phyloP scores from a whole-genome alignment of 768 basidiomycete genomes.

The Amanita phalloides region DNA sequence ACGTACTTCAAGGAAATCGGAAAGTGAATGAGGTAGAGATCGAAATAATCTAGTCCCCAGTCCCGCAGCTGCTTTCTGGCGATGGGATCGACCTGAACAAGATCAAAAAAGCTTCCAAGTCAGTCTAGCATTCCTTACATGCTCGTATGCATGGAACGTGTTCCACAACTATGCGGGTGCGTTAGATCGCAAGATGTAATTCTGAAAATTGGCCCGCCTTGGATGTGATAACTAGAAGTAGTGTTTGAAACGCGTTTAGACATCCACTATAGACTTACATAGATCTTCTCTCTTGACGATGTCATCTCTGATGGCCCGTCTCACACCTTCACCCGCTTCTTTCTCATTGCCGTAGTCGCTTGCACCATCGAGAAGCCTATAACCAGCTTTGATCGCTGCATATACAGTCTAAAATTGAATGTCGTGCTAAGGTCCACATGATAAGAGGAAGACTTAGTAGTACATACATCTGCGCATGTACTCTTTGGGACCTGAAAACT shows the following conservation, averaged over 20 bases:
- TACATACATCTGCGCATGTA: conserved; percentile 47
- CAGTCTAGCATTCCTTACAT: conserved; percentile 32
- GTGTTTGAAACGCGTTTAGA: neutral
- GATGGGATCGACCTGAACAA: conserved; percentile 36
- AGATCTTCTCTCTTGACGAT: conserved; percentile 83
- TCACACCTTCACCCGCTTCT: conserved; percentile 72
- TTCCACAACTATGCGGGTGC: conserved; percentile 60
- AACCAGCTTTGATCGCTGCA: conserved; percentile 77
- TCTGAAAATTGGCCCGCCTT: conserved; percentile 35
- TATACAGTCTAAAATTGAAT: conserved; percentile 52
- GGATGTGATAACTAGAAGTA: conserved; percentile 60
- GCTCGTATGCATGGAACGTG: conserved; percentile 74
- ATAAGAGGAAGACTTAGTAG: neutral
- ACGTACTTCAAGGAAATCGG: conserved; percentile 77
- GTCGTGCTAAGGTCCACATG: neutral
- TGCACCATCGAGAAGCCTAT: conserved; percentile 80
- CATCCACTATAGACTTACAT: conserved; percentile 34
- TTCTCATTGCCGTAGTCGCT: conserved; percentile 88
- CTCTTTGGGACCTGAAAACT: conserved; percentile 43
- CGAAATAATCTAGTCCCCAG: conserved; percentile 84
- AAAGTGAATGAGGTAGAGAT: conserved; percentile 78
- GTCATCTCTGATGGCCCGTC: conserved; percentile 69
- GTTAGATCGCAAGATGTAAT: neutral
- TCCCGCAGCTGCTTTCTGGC: conserved; percentile 56
- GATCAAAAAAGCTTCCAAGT: neutral